Evolutionary conservation across 2,329 filamentous ascomycete genomes (phyloP).

Genomic region (Huntiella abstrusa): DNA sequence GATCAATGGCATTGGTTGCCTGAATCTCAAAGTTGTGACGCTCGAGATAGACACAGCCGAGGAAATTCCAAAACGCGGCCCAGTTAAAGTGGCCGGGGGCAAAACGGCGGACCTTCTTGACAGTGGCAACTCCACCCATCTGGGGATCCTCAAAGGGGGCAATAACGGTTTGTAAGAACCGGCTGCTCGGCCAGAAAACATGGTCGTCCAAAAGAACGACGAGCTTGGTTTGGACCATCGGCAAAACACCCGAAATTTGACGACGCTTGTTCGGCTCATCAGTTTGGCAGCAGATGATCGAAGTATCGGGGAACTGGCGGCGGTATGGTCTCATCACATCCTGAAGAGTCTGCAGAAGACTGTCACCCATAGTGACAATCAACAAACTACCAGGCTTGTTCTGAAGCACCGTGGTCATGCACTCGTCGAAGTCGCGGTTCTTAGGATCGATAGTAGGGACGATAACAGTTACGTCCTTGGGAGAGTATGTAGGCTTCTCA

Average conservation of each 20-base stretch:
- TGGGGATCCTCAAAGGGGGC: conserved; percentile 24
- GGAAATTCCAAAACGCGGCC: conserved; percentile 29
- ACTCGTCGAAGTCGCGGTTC: conserved; percentile 23
- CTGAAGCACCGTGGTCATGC: conserved; percentile 21
- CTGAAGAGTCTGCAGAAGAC: conserved; percentile 14
- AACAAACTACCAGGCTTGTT: conserved; percentile 23
- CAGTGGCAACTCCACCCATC: conserved; percentile 37
- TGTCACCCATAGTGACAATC: conserved; percentile 26
- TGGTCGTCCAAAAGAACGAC: conserved; percentile 32
- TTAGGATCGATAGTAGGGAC: conserved; percentile 30
- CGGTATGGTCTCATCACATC: conserved; percentile 9
- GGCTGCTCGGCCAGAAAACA: conserved; percentile 26
- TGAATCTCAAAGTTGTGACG: conserved; percentile 44
- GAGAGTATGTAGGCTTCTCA: conserved; percentile 16
- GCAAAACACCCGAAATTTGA: conserved; percentile 26
- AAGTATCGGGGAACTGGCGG: conserved; percentile 7
- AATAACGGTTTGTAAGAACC: conserved; percentile 24
- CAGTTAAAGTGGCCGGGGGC: conserved; percentile 15
- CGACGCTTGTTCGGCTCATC: conserved; percentile 26
- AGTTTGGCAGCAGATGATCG: conserved; percentile 18
- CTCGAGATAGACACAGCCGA: conserved; percentile 39
- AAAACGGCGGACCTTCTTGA: conserved; percentile 31
- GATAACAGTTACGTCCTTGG: conserved; percentile 29
- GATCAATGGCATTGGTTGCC: conserved; percentile 35
- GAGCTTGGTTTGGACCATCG: conserved; percentile 21